These are phyloP conservation scores for Paspalum vaginatum DNA, from an alignment of 176 grass and related monocot genomes.

Conservation along the genomic window DNA sequence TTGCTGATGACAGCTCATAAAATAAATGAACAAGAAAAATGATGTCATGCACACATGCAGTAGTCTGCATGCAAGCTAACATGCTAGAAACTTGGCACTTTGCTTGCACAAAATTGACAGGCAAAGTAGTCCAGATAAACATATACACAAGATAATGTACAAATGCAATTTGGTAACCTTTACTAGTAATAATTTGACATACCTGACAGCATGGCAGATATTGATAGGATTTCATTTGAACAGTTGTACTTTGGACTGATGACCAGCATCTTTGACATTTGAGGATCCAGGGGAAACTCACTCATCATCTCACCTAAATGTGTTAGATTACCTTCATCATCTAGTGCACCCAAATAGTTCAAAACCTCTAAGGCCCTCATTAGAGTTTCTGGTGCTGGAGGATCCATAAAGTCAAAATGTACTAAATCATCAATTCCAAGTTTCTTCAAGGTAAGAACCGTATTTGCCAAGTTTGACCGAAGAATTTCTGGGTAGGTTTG, in stretches of 20 bases:
- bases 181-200: conserved; percentile 13
- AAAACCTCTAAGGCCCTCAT: conserved; percentile 94
- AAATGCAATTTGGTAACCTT: conserved; percentile 16
- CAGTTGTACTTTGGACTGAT: conserved; percentile 95
- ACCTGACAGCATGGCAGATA: conserved; percentile 99
- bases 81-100: conserved; percentile 7
- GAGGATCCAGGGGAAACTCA: conserved; percentile 94
- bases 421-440: conserved; percentile 99
- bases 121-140: conserved; percentile 17
- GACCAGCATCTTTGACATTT: conserved; percentile 98
- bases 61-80: conserved; percentile 13
- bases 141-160: conserved; percentile 16
- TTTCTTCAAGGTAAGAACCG: conserved; percentile 92
- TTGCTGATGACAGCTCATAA: conserved; percentile 56
- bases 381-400: conserved; percentile 92
- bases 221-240: conserved; percentile 96
- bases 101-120: conserved; percentile 21
- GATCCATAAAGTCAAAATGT: conserved; percentile 99
- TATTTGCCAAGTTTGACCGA: conserved; percentile 89
- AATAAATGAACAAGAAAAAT: conserved; percentile 25
- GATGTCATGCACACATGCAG: background rate
- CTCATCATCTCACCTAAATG: conserved; percentile 91
- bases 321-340: conserved; percentile 91
- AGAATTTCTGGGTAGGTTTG: conserved; percentile 99
- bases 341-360: conserved; percentile 86